Percentiles rank a stretch among this genome's conserved stretches.
Conservation (phyloP, 495 filamentous ascomycete species). For the Wilcoxina mikolae region DNA sequence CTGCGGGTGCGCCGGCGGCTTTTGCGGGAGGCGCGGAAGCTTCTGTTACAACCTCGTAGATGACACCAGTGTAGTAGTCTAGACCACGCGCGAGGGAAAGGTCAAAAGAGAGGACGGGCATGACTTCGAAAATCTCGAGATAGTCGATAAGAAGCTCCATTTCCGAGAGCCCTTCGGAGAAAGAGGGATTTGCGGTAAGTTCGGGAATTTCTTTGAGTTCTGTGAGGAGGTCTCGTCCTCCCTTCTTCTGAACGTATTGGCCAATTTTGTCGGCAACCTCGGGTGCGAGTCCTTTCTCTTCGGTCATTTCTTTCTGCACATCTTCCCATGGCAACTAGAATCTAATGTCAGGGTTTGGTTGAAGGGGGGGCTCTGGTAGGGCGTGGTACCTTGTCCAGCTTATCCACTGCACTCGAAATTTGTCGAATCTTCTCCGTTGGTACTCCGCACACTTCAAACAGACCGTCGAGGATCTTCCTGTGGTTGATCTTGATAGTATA, state of each 20-base stretch:
- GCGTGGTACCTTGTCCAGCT: constrained; percentile 62
- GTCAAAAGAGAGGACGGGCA: constrained; percentile 40
- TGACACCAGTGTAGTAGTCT: constrained; percentile 90
- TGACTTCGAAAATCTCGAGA: constrained; percentile 56
- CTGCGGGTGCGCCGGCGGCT: too few species aligned
- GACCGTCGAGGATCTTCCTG: constrained; percentile 81
- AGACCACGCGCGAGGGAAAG: constrained; percentile 37
- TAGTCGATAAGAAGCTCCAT: constrained; percentile 72
- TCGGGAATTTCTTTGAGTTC: constrained; percentile 46
- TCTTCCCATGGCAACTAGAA: constrained; percentile 66
- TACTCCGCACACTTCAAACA: constrained; percentile 84
- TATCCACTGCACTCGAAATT: constrained; percentile 86
- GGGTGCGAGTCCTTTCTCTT: constrained; percentile 67
- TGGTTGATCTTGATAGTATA: constrained; percentile 92
- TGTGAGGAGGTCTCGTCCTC: constrained; percentile 49
- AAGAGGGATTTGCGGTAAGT: constrained; percentile 50
- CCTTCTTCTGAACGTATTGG: constrained; percentile 58
- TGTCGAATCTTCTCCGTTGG: constrained; percentile 69
- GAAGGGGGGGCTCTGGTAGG: neutral
- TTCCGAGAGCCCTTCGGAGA: constrained; percentile 64
- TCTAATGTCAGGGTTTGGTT: too few species aligned
- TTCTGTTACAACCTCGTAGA: constrained; percentile 82
- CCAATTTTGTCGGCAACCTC: constrained; percentile 75
- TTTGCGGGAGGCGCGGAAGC: constrained; percentile 51
- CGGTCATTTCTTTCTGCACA: constrained; percentile 81